Evolutionary conservation across 176 grass and related monocot genomes (phyloP).

Genomic region (Carex littledalei): DNA sequence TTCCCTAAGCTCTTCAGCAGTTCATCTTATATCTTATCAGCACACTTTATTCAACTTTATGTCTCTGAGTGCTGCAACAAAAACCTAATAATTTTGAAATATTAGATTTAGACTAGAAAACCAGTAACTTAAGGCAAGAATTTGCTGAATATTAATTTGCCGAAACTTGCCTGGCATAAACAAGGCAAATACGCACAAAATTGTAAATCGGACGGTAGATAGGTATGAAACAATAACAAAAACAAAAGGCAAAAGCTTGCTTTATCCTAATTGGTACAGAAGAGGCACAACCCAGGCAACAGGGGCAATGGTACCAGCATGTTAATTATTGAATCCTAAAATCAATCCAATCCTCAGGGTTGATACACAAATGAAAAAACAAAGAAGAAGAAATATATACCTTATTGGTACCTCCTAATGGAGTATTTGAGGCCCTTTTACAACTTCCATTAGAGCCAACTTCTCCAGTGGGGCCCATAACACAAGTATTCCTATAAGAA

Average conservation of each 20-base stretch:
- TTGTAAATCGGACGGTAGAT: neutral
- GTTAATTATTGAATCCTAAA: neutral
- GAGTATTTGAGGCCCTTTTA: neutral
- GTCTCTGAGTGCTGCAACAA: constrained; percentile 2
- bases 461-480: neutral
- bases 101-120: neutral
- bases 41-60: constrained; percentile 13
- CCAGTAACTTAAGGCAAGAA: neutral
- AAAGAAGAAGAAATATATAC: constrained; percentile 4
- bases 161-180: no score
- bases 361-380: neutral
- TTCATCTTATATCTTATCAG: neutral
- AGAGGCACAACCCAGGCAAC: neutral
- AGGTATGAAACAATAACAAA: neutral
- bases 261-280: neutral
- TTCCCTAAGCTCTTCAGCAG: neutral
- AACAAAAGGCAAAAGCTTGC: neutral
- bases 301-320: neutral
- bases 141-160: neutral
- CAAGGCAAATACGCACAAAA: neutral
- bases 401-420: constrained; percentile 9
- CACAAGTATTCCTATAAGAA: neutral
- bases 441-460: neutral
- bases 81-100: neutral
- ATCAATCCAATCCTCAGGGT: neutral